Percentiles rank a stretch among this genome's conserved stretches.
phyloP scores from a whole-genome alignment of 768 basidiomycete genomes.

The Phallus indusiatus region DNA sequence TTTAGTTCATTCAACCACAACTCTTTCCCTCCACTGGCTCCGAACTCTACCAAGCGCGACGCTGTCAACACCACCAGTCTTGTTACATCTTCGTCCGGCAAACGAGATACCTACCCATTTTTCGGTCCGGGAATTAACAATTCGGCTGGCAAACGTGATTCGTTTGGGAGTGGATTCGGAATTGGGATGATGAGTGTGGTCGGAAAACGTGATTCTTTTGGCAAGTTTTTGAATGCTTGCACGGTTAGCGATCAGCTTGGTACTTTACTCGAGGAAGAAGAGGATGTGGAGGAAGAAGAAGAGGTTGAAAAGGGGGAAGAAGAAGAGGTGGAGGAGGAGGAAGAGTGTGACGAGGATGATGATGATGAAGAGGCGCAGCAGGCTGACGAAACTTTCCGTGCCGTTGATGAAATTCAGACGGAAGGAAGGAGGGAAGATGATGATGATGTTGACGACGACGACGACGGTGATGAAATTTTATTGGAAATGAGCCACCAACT shows the following conservation, averaged over 20 bases:
- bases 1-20: neutral
- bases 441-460: too few relatives aligned
- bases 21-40: neutral
- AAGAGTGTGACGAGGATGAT: neutral
- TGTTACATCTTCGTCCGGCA: neutral
- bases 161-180: constrained; percentile 35
- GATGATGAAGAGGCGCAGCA: neutral
- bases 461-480: neutral
- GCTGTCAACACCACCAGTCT: neutral
- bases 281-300: constrained; percentile 63
- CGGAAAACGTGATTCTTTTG: constrained; percentile 73
- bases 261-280: constrained; percentile 78
- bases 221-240: constrained; percentile 46
- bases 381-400: neutral
- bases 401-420: neutral
- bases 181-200: constrained; percentile 34
- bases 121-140: neutral
- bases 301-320: neutral
- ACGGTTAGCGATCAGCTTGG: constrained; percentile 67
- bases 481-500: neutral
- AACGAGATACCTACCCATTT: neutral
- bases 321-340: constrained; percentile 2
- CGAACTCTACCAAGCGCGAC: neutral
- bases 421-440: neutral
- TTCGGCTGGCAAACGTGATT: constrained; percentile 47